phyloP scores from a whole-genome alignment of 2,329 filamentous ascomycete species.

The Pseudocercospora cruenta region DNA sequence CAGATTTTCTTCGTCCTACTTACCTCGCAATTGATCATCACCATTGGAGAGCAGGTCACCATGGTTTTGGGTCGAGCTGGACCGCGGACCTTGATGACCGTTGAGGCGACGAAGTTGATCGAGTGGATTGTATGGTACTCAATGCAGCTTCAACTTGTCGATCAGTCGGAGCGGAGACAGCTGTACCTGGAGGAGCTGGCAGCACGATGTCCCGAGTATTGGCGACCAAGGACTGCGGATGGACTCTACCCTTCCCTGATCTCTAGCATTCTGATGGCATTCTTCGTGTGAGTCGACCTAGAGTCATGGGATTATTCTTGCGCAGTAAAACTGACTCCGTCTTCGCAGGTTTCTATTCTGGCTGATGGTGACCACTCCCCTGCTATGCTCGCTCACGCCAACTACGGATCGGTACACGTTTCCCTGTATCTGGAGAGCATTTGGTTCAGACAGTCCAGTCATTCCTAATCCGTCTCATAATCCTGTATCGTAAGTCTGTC shows the following conservation, averaged over 20 bases:
- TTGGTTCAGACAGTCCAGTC: not conserved
- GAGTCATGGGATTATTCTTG: not conserved
- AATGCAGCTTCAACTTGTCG: not conserved
- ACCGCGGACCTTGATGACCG: not conserved
- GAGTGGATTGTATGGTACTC: not conserved
- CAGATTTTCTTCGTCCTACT: not conserved
- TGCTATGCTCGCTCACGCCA: not conserved
- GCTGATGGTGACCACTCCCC: not conserved
- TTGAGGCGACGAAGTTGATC: not conserved
- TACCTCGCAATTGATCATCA: not conserved
- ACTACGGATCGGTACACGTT: not conserved
- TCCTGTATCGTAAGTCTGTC: conserved; percentile 6
- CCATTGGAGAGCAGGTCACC: not conserved
- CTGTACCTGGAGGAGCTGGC: not conserved
- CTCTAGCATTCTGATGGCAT: not conserved
- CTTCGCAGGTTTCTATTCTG: not conserved
- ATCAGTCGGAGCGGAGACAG: not conserved
- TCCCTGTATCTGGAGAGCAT: not conserved
- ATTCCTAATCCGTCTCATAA: not conserved
- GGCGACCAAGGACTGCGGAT: not conserved
- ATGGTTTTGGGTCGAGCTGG: not conserved
- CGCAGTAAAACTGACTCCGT: not conserved
- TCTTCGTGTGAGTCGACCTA: not conserved
- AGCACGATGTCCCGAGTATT: not conserved
- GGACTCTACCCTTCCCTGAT: not conserved